These are phyloP conservation scores for Hanseniaspora lindneri DNA, from an alignment of 805 yeast genomes.

Conservation along the genomic window DNA sequence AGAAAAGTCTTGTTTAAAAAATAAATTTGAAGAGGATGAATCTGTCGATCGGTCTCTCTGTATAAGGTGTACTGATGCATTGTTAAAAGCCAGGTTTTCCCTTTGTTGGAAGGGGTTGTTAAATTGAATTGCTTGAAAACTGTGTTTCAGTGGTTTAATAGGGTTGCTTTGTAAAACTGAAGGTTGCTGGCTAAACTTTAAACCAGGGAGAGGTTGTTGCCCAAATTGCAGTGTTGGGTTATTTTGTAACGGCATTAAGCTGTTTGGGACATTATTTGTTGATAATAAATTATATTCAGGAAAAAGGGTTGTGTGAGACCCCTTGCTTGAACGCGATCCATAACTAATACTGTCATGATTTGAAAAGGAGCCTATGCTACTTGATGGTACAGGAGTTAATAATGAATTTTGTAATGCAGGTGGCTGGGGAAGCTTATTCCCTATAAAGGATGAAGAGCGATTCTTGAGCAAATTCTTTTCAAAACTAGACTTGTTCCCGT, in stretches of 20 bases:
- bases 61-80: background rate
- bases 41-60: background rate
- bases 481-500: background rate
- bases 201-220: background rate
- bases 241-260: background rate
- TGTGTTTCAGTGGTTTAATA: background rate
- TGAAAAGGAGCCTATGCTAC: background rate
- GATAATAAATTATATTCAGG: background rate
- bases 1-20: background rate
- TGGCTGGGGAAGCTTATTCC: background rate
- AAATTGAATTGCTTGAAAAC: background rate
- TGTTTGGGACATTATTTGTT: background rate
- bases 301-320: background rate
- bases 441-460: background rate
- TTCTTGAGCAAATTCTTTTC: background rate
- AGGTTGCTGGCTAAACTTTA: background rate
- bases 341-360: background rate
- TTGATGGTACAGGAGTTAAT: background rate
- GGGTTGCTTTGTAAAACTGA: background rate
- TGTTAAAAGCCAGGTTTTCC: background rate
- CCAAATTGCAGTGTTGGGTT: background rate
- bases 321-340: background rate
- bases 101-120: constrained; percentile 6
- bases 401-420: background rate
- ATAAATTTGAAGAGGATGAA: background rate